Conservation (phyloP, 169 alveolate species). For the Plasmodium vivax region DNA sequence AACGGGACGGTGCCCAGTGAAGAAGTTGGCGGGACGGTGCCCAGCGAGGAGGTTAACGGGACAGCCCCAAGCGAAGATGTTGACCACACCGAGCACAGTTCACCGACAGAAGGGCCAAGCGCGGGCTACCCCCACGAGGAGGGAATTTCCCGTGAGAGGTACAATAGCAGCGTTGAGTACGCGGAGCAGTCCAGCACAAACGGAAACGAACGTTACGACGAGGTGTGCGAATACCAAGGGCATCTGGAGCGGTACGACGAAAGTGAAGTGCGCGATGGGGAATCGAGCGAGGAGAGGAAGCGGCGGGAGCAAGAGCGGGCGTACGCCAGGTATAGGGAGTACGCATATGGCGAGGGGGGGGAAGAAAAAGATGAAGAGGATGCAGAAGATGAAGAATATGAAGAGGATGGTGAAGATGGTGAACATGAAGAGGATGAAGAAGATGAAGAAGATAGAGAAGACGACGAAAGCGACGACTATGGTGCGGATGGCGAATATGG, state of each 20-base stretch:
- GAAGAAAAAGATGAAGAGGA: not conserved
- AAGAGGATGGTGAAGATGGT: not conserved
- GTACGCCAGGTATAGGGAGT: not conserved
- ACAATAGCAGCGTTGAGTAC: not conserved
- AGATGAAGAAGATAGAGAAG: not conserved
- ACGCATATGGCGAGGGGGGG: not conserved
- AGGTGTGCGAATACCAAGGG: not conserved
- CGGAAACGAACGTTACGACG: not conserved
- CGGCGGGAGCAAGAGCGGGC: not conserved
- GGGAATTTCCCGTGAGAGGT: not conserved
- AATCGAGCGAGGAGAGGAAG: not conserved
- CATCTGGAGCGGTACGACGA: constrained; percentile 8
- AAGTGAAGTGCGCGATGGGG: not conserved
- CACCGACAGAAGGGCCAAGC: not conserved
- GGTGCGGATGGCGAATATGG: not conserved
- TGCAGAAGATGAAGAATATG: not conserved
- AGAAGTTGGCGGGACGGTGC: not conserved
- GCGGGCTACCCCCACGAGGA: not conserved
- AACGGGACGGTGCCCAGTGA: not conserved
- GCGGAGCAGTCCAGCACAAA: not conserved
- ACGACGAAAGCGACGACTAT: not conserved
- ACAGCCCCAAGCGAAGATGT: not conserved
- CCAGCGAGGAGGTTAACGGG: not conserved
- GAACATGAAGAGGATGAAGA: not conserved
- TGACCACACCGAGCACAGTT: not conserved